Conservation (phyloP, 176 grass and related monocot genomes). For the barley (Hordeum vulgare) region DNA sequence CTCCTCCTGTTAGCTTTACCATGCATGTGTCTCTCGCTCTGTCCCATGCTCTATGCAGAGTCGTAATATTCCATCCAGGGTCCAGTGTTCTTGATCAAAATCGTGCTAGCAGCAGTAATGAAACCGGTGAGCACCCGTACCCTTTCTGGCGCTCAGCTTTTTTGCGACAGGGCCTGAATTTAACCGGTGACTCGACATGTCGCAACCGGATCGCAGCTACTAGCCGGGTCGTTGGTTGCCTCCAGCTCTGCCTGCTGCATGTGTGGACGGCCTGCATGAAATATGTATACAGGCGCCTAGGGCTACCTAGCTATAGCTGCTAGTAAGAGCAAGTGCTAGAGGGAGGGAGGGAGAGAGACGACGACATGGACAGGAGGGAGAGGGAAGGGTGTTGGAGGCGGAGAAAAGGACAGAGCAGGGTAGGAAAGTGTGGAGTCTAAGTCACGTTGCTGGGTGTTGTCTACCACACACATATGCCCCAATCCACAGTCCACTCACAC, state of each 20-base stretch:
- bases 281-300: constrained; percentile 23
- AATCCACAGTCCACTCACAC: constrained; percentile 31
- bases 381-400: constrained; percentile 1
- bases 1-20: background rate
- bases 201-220: constrained; percentile 5
- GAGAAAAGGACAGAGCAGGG: constrained; percentile 38
- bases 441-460: constrained; percentile 62
- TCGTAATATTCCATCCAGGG: background rate
- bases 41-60: background rate
- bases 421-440: constrained; percentile 63
- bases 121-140: background rate
- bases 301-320: background rate
- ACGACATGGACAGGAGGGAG: constrained; percentile 18
- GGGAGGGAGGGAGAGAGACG: background rate
- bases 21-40: background rate
- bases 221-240: background rate
- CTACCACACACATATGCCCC: background rate
- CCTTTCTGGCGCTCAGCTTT: background rate
- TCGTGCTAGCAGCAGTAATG: background rate
- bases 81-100: background rate
- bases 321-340: background rate
- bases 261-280: constrained; percentile 22
- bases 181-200: constrained; percentile 11
- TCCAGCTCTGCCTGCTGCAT: background rate
- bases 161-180: background rate